Evolutionary conservation across 305 asterid species (phyloP).

Genomic region (Fraxinus nigra): DNA sequence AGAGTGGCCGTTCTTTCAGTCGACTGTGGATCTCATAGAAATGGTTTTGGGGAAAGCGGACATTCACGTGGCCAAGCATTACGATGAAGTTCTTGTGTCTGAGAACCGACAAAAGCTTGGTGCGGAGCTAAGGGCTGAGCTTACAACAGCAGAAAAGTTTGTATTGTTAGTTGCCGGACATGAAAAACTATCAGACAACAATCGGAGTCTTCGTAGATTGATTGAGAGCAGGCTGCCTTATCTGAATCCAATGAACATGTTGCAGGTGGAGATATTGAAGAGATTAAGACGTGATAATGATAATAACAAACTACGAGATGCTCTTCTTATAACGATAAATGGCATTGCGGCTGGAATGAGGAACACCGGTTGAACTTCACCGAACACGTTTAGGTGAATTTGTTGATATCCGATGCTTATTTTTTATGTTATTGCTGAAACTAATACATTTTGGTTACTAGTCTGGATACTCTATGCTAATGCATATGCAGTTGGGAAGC

Average conservation of each 20-base stretch:
- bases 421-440: neutral
- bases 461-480: neutral
- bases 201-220: constrained; percentile 63
- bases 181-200: constrained; percentile 73
- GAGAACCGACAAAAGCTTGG: constrained; percentile 66
- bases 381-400: neutral
- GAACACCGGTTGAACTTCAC: constrained; percentile 63
- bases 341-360: constrained; percentile 99
- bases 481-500: neutral
- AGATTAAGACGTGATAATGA: constrained; percentile 73
- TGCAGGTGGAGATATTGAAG: constrained; percentile 92
- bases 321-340: constrained; percentile 77
- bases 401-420: neutral
- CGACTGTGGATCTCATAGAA: constrained; percentile 84
- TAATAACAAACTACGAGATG: constrained; percentile 75
- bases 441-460: neutral
- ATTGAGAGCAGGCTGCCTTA: constrained; percentile 94
- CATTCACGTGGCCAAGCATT: constrained; percentile 75
- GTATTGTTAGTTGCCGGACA: constrained; percentile 77
- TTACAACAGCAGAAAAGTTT: constrained; percentile 61
- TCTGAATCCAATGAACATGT: constrained; percentile 85
- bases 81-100: constrained; percentile 84
- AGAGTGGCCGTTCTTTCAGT: constrained; percentile 94
- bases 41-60: constrained; percentile 95
- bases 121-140: constrained; percentile 72